These are phyloP conservation scores for Candida nanaspora DNA, from an alignment of 805 yeast genomes.

Conservation along the genomic window DNA sequence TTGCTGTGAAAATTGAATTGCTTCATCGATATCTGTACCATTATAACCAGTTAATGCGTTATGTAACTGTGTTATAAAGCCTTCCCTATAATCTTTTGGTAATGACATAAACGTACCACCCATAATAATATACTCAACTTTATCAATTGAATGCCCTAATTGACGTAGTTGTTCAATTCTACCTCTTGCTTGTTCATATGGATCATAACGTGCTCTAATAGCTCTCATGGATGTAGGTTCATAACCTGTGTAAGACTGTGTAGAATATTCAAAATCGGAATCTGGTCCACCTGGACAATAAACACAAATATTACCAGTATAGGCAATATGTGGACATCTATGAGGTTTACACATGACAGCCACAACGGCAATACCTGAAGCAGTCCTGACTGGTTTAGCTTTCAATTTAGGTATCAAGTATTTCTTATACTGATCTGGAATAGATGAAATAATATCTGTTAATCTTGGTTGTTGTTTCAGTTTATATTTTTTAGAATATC, in stretches of 20 bases:
- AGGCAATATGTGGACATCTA: conserved; percentile 97
- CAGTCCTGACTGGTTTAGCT: conserved; percentile 98
- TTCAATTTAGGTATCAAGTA: conserved; percentile 86
- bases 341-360: conserved; percentile 99
- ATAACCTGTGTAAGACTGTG: conserved; percentile 97
- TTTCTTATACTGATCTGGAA: conserved; percentile 93
- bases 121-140: conserved; percentile 96
- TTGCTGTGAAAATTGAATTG: conserved; percentile 85
- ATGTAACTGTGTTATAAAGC: conserved; percentile 81
- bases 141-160: conserved; percentile 93
- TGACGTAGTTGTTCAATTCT: conserved; percentile 93
- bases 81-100: conserved; percentile 83
- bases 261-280: conserved; percentile 94
- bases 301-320: conserved; percentile 97
- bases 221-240: conserved; percentile 99
- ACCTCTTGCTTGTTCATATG: conserved; percentile 97
- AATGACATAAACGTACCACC: conserved; percentile 98
- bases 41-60: conserved; percentile 92
- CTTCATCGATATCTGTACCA: conserved; percentile 83
- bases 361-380: conserved; percentile 97
- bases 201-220: conserved; percentile 96
- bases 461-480: conserved; percentile 88
- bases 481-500: conserved; percentile 84
- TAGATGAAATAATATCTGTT: conserved; percentile 90
- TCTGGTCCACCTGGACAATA: conserved; percentile 99